phyloP scores from a whole-genome alignment of 2,329 filamentous ascomycete species.

The Penicillium sclerotiorum region DNA sequence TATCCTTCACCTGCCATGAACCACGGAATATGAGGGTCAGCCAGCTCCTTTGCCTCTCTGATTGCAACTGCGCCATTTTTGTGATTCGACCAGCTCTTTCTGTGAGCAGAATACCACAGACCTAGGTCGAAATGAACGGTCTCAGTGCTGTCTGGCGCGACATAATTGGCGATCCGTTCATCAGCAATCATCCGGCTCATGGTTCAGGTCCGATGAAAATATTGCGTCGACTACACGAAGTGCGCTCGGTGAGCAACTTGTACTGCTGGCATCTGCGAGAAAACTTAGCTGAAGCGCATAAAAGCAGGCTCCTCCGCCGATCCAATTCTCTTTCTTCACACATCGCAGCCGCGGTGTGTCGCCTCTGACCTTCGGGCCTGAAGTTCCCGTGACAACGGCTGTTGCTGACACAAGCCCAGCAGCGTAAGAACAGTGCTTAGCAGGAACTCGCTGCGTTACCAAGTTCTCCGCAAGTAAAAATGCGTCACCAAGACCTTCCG shows the following conservation, averaged over 20 bases:
- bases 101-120: too few species aligned
- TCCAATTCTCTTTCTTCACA: background rate
- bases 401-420: background rate
- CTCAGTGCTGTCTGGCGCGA: too few species aligned
- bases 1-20: too few species aligned
- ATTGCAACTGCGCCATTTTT: too few species aligned
- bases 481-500: too few species aligned
- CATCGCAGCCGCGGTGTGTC: background rate
- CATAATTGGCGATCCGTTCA: background rate
- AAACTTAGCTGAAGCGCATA: background rate
- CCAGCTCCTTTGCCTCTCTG: too few species aligned
- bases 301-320: background rate
- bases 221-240: background rate
- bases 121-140: too few species aligned
- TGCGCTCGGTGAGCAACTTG: background rate
- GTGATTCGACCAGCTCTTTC: too few species aligned
- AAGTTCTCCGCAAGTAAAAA: background rate
- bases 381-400: background rate
- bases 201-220: background rate
- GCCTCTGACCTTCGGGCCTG: background rate
- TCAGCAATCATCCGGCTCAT: background rate
- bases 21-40: too few species aligned
- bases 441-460: background rate
- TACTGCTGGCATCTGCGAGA: background rate
- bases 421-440: background rate